These are phyloP conservation scores for Botrytis paeoniae DNA, from an alignment of 2,329 filamentous ascomycete genomes.

Conservation along the genomic window DNA sequence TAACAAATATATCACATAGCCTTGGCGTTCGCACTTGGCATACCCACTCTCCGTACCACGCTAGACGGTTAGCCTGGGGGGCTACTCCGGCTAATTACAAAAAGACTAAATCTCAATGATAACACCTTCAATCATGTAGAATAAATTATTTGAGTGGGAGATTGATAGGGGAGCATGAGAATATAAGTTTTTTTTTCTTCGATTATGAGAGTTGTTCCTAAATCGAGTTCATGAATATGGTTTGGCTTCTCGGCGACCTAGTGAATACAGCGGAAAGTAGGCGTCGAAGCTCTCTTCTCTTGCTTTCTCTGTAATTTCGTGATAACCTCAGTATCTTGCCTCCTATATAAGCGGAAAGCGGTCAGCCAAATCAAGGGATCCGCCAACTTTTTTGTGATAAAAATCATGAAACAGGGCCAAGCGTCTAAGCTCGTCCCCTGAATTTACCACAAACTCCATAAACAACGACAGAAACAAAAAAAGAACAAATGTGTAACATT, in stretches of 20 bases:
- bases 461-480: not conserved
- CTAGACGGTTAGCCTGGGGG: not conserved
- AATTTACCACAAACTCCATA: not conserved
- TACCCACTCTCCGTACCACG: not conserved
- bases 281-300: not conserved
- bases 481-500: not conserved
- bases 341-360: not conserved
- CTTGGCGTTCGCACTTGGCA: not conserved
- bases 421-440: not conserved
- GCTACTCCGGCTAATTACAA: not conserved
- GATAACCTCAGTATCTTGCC: not conserved
- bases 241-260: not conserved
- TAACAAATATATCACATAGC: not conserved
- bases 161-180: not conserved
- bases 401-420: not conserved
- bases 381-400: not conserved
- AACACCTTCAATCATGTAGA: not conserved
- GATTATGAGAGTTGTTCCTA: not conserved
- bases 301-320: not conserved
- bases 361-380: not conserved
- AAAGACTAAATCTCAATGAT: not conserved
- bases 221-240: not conserved
- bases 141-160: not conserved
- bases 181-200: not conserved
- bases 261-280: not conserved